Evolutionary conservation across 2,329 filamentous ascomycete genomes (phyloP).

Genomic region (Talaromyces islandicus): DNA sequence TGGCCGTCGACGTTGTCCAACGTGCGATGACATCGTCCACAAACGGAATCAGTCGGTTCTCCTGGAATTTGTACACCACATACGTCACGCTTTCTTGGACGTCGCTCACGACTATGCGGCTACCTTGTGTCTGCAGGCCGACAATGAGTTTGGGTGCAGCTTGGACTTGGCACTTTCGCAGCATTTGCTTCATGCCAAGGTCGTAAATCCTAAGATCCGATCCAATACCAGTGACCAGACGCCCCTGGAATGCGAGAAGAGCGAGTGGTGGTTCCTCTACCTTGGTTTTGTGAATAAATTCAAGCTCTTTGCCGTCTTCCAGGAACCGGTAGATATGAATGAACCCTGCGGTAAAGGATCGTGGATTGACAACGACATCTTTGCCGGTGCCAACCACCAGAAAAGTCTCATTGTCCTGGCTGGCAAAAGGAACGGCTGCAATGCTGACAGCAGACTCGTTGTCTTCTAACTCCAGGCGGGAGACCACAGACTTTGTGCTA

Average conservation of each 20-base stretch:
- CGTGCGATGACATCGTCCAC: constrained; percentile 82
- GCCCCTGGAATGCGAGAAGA: constrained; percentile 88
- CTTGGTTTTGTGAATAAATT: constrained; percentile 95
- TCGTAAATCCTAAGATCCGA: constrained; percentile 82
- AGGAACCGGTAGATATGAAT: constrained; percentile 90
- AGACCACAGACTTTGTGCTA: constrained; percentile 64
- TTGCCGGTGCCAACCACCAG: constrained; percentile 92
- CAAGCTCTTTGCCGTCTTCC: constrained; percentile 77
- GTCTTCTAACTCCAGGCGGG: constrained; percentile 74
- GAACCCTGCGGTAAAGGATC: constrained; percentile 70
- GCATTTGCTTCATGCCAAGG: constrained; percentile 82
- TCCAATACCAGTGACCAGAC: constrained; percentile 78
- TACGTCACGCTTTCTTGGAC: constrained; percentile 88
- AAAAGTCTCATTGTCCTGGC: constrained; percentile 82
- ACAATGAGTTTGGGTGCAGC: constrained; percentile 79
- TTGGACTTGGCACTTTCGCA: constrained; percentile 83
- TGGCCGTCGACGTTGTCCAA: constrained; percentile 84
- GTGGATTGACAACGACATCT: constrained; percentile 74
- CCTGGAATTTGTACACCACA: constrained; percentile 86
- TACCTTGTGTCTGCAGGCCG: constrained; percentile 82
- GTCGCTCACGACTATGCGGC: constrained; percentile 85
- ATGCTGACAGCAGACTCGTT: constrained; percentile 91
- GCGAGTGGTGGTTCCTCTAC: constrained; percentile 84
- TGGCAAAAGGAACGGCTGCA: constrained; percentile 76
- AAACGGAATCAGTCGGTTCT: constrained; percentile 89